A percentile compares a stretch with the other conserved stretches of the same genome.
Evolutionary conservation across 2,329 filamentous ascomycete genomes (phyloP).

Genomic region (Nemania abortiva): DNA sequence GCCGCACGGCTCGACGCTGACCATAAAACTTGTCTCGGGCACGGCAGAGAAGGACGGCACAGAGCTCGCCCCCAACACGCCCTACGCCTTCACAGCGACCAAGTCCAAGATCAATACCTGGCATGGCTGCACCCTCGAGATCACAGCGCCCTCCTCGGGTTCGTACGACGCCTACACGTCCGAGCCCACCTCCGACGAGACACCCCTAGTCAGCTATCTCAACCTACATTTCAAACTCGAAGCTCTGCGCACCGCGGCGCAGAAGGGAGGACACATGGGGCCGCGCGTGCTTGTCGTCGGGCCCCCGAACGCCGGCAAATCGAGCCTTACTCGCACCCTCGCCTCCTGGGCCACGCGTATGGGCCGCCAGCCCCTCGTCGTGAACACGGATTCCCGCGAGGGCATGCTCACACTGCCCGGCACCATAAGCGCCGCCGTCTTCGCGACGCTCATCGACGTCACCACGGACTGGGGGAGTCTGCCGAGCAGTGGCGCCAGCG

Average conservation of each 20-base stretch:
- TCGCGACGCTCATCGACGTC: conserved; percentile 87
- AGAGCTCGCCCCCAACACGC: conserved; percentile 84
- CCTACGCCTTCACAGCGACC: conserved; percentile 83
- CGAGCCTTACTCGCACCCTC: conserved; percentile 80
- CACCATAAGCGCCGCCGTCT: conserved; percentile 86
- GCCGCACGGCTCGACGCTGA: conserved; percentile 60
- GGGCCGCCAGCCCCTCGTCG: conserved; percentile 80
- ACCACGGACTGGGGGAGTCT: conserved; percentile 86
- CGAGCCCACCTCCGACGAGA: conserved; percentile 79
- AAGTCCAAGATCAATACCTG: conserved; percentile 93
- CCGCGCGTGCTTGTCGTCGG: conserved; percentile 90
- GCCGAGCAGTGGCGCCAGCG: conserved; percentile 89
- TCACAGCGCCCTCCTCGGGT: conserved; percentile 68
- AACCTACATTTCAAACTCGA: conserved; percentile 92
- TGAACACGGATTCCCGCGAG: conserved; percentile 88
- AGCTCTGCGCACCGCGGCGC: conserved; percentile 73
- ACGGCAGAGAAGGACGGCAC: conserved; percentile 95
- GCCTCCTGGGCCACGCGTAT: conserved; percentile 82
- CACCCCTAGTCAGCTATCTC: conserved; percentile 81
- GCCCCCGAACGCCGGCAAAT: conserved; percentile 83
- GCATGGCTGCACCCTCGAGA: conserved; percentile 88
- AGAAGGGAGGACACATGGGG: conserved; percentile 60
- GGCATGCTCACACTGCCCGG: conserved; percentile 82
- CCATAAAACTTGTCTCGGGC: conserved; percentile 77
- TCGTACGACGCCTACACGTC: conserved; percentile 66